Evolutionary conservation across 139 green algal genomes (phyloP), one percentile per base, ranked within the genome.

Genomic region (Zygnema circumcarinatum): DNA sequence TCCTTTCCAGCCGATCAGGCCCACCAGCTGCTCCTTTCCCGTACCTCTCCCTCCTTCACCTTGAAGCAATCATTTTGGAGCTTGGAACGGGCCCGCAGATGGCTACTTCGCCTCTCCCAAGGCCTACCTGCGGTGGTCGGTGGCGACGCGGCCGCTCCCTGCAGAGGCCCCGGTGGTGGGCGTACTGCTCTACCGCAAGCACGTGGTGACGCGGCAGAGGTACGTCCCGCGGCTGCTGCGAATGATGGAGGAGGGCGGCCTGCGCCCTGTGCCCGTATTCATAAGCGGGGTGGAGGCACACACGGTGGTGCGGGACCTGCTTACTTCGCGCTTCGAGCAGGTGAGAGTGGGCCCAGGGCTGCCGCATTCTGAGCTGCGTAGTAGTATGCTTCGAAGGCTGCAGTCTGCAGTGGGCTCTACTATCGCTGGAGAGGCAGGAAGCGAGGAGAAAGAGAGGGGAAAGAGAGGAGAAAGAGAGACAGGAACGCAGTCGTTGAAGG

Each of bases 141-240:
- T 39, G 25, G 54, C 39, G 0, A 78, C 39, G 7, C 67, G 39
- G 1, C 1, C 1, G 33, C 81, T 93, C 0, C 81, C 89, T 2
- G 56, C 86, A 1, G 80, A 82, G 53, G 94, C 94, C 0, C 95
- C 96, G 21, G 91, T 94, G 53, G 96, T 98, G 41, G 97, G 91
- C 1, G 90, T 98, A 62, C 93, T 99, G 87, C 93, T 99, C 83
- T 99, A 99, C 93, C 93, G 97, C 85, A 99, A 99, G 92, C 97
- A 99, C 89, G 97, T 99, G 74, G 97, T 99, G 80, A 99, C 96
- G 1, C 87, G 93, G 2, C 94, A 96, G 84, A 72, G 62, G 73
- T 98, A 98, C 93, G 95, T 98, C 68, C 38, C 67, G 1, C 91
- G 97, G 86, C 39, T 94, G 32, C 81, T 94, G 41, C 56, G 52